Percentiles rank a stretch among this genome's conserved stretches.
phyloP scores from a whole-genome alignment of 2,329 filamentous ascomycete genomes.

The Fusarium acutatum region DNA sequence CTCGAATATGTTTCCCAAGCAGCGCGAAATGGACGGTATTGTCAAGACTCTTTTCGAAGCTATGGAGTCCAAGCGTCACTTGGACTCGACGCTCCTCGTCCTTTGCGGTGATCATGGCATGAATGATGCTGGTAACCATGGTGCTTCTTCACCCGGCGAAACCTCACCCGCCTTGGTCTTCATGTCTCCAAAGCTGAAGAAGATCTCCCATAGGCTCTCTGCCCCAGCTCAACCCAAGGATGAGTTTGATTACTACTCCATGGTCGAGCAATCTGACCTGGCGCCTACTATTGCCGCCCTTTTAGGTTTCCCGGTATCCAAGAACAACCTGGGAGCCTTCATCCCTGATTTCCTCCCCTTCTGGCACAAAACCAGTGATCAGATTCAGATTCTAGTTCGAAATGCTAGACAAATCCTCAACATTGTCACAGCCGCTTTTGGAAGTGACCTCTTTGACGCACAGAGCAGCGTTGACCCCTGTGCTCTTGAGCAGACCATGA shows the following conservation, averaged over 20 bases:
- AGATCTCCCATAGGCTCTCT: slow-evolving; percentile 54
- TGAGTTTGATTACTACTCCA: slow-evolving; percentile 84
- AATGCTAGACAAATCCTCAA: slow-evolving; percentile 85
- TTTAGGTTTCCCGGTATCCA: slow-evolving; percentile 85
- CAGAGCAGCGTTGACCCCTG: slow-evolving; percentile 48
- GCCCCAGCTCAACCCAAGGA: slow-evolving; percentile 67
- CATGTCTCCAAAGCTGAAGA: slow-evolving; percentile 81
- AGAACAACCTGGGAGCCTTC: slow-evolving; percentile 89
- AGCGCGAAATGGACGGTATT: slow-evolving; percentile 90
- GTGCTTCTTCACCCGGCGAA: slow-evolving; percentile 91
- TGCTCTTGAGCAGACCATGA: slow-evolving; percentile 46
- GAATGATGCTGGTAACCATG: slow-evolving; percentile 98
- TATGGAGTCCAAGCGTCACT: slow-evolving; percentile 74
- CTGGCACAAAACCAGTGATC: slow-evolving; percentile 67
- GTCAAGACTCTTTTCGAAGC: slow-evolving; percentile 79
- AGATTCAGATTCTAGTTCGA: slow-evolving; percentile 73
- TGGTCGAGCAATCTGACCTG: slow-evolving; percentile 93
- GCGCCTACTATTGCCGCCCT: slow-evolving; percentile 88
- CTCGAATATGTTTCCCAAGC: slow-evolving; percentile 91
- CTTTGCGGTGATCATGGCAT: slow-evolving; percentile 97
- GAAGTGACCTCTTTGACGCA: slow-evolving; percentile 53
- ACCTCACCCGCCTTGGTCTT: slow-evolving; percentile 94
- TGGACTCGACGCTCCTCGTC: slow-evolving; percentile 82
- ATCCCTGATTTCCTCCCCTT: slow-evolving; percentile 81
- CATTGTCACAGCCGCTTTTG: slow-evolving; percentile 79